Evolutionary conservation across 2,329 filamentous ascomycete genomes (phyloP), one percentile per base, ranked within the genome.

Genomic region (Claviceps sp.): DNA sequence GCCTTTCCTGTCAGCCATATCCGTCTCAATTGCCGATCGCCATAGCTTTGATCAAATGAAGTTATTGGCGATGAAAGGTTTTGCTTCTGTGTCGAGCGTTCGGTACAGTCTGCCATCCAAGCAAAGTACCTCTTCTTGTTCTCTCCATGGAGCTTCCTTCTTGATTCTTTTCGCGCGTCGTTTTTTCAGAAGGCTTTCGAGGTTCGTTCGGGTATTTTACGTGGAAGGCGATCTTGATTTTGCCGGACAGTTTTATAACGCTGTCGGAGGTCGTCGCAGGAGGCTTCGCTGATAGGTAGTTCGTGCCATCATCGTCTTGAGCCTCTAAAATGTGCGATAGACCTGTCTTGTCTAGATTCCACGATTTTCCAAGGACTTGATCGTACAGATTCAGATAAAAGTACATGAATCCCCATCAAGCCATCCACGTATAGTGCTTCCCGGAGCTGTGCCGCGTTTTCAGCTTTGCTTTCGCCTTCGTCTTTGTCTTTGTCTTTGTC

Each of bases 361-460:
- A 71, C 55, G 66, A 62, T 7, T 55, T 55, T 3, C 68, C 67
- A 30, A 68, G 61, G 45, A 70, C 61, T 55, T 65, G 61, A 6
- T 68, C 68, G 70, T 43, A 4, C n/a, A 4, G 26, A 5, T 37
- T 44, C 62, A 54, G 64, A 59, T 53, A 26, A 50, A 48, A 37
- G 17, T 34, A 47, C 30, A 10, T n/a, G 40, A 47, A 30, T 30
- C 8, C 8, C 8, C 8, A 13, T 38, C 5, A 22, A 22, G 5
- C 19, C 26, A 42, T 5, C 16, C 10, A 1, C 26, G 26, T 17
- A 48, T 34, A 22, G 19, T 2, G 55, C 48, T 0, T 50, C 40
- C 13, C 34, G 10, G 24, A 42, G 22, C 44, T 44, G 22, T 5
- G 11, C 44, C 42, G n/a, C 24, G 16, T 34, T 16, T 26, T 26